These are phyloP conservation scores for Osmanthus fragrans DNA, from an alignment of 257 asterid species.

Conservation along the genomic window DNA sequence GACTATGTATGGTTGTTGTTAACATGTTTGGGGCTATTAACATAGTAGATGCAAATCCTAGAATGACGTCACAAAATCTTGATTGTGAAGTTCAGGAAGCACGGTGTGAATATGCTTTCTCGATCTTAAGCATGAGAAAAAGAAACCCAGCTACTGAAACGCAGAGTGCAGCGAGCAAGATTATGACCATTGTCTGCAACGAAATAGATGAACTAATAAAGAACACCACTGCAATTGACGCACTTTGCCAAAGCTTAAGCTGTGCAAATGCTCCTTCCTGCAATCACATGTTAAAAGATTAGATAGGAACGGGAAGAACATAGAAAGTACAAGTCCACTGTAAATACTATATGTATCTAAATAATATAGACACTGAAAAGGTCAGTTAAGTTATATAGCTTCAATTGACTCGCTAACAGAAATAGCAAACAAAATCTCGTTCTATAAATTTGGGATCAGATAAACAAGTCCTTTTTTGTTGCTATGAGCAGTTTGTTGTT, in stretches of 20 bases:
- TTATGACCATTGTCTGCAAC: conserved; percentile 55
- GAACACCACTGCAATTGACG: conserved; percentile 68
- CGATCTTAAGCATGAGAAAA: conserved; percentile 65
- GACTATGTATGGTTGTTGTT: background rate
- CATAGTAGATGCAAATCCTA: background rate
- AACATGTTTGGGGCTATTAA: background rate
- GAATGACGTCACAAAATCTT: background rate
- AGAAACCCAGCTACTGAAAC: conserved; percentile 62
- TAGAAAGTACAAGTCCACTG: background rate
- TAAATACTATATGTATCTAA: background rate
- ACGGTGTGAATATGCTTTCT: conserved; percentile 43
- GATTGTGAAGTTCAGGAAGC: conserved; percentile 28
- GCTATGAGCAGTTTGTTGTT: background rate
- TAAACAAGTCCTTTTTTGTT: background rate
- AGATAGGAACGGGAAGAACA: background rate
- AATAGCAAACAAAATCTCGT: background rate
- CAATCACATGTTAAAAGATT: conserved; percentile 13
- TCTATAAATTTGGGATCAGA: background rate
- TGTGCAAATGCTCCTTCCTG: conserved; percentile 99
- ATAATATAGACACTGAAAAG: background rate
- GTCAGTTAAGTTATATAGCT: background rate
- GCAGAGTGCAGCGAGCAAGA: conserved; percentile 60
- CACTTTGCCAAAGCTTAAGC: conserved; percentile 95
- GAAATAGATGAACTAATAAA: conserved; percentile 68
- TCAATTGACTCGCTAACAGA: background rate